Base-by-base conservation (phyloP, 192 early-diverging fungal species). In the Backusella morwellensis region DNA sequence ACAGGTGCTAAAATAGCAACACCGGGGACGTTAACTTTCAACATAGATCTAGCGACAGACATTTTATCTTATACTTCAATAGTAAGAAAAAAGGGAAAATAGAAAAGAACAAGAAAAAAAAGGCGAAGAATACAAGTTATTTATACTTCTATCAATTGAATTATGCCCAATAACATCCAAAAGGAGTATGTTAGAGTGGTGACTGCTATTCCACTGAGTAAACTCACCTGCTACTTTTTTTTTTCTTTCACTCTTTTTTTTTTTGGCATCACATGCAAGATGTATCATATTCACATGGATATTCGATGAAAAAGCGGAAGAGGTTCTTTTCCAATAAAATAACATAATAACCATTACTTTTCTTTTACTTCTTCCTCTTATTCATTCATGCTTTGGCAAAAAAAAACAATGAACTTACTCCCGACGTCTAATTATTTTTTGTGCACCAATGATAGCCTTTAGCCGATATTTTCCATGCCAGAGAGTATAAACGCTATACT, bases 1-100 rank as follows among this genome's bases (percentile, higher is more conserved):
- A 93, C 91, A 74, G 87, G 86, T 81, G 87, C 93, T 63, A 94
- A 88, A 29, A 94, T 84, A 67, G 88, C 87, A 66, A 95, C 91
- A 59, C 94, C 94, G 71, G 92, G 85, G 77, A 94, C 88, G 63
- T 29, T 50, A 29, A 73, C 68, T 69, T 74, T 78, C 41, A 78
- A 67, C 32, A 74, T 59, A 29, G 63, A 38, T 35, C 26, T 54
- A 29, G 42, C 68, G 21, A 9, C 70, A 41, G 73, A 79, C 73
- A 79, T 75, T 66, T n/a, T 73, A n/a, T 38, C 29, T 15, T 9
- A 26, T 59, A 59, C 11, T 59, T 59, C 56, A 9, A 59, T 21
- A 73, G 21, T 17, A 36, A 66, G 21, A 73, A 35, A 78, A 68
- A 66, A 23, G 71, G 36, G 35, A 63, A 54, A 36, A 76, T 15